These are phyloP conservation scores for Endoconidiophora polonica DNA, from an alignment of 2,329 filamentous ascomycete genomes.

Conservation along the genomic window DNA sequence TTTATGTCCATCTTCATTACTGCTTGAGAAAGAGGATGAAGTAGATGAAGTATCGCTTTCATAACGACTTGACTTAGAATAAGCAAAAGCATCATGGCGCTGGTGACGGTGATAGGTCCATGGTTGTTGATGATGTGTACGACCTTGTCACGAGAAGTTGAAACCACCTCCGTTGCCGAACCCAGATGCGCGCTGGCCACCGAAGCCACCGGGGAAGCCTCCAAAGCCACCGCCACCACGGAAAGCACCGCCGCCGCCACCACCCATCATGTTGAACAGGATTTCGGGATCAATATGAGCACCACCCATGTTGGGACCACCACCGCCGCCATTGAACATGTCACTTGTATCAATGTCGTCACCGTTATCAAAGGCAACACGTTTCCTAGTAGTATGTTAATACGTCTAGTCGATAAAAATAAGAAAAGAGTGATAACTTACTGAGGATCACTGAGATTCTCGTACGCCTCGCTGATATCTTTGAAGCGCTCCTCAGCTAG, in stretches of 20 bases:
- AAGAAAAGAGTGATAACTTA: conserved; percentile 35
- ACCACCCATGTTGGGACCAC: conserved; percentile 43
- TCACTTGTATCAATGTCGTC: conserved; percentile 80
- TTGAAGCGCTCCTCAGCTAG: conserved; percentile 86
- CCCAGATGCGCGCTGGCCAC: conserved; percentile 30
- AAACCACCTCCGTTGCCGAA: conserved; percentile 37
- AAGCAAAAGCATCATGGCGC: background rate
- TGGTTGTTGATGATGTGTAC: background rate
- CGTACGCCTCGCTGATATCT: conserved; percentile 93
- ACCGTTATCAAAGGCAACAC: conserved; percentile 78
- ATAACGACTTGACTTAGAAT: background rate
- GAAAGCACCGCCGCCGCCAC: conserved; percentile 34
- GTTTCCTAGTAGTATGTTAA: conserved; percentile 42
- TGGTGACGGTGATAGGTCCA: background rate
- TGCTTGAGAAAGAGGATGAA: background rate
- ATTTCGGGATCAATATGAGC: conserved; percentile 60
- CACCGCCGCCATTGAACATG: conserved; percentile 55
- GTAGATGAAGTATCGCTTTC: background rate
- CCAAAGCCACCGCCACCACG: conserved; percentile 31
- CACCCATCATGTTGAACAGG: conserved; percentile 71
- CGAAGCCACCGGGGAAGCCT: conserved; percentile 30
- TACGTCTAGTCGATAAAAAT: conserved; percentile 15
- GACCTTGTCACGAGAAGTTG: conserved; percentile 28
- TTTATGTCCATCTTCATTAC: background rate
- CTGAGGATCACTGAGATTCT: conserved; percentile 86